Conservation (phyloP, 768 basidiomycete species). For the Russula griseocarnosa region DNA sequence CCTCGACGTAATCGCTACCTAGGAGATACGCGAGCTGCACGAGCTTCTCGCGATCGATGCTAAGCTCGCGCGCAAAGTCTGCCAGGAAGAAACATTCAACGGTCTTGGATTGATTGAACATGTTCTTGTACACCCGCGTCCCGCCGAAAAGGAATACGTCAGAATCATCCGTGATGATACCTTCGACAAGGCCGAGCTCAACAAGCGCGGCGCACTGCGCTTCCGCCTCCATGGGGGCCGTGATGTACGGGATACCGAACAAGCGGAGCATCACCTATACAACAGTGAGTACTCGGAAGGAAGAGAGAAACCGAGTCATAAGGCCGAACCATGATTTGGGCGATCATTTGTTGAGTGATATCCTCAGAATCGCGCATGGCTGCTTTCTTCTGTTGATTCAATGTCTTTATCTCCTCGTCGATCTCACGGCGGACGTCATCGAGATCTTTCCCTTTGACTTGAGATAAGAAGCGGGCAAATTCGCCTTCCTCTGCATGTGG, state of each 20-base stretch:
- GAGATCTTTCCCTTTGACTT: constrained; percentile 83
- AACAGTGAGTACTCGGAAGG: not conserved
- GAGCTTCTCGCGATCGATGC: constrained; percentile 79
- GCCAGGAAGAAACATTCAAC: constrained; percentile 89
- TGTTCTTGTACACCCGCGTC: constrained; percentile 93
- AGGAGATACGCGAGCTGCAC: constrained; percentile 89
- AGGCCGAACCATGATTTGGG: constrained; percentile 60
- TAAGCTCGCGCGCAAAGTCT: constrained; percentile 84
- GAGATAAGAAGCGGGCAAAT: constrained; percentile 88
- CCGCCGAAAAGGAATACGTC: constrained; percentile 99
- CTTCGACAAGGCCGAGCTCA: constrained; percentile 81
- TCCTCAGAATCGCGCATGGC: constrained; percentile 95
- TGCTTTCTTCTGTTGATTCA: constrained; percentile 80
- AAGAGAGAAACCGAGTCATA: not conserved
- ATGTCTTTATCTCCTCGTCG: constrained; percentile 78
- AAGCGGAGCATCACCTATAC: constrained; percentile 79
- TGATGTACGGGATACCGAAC: constrained; percentile 97
- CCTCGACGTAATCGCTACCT: constrained; percentile 95
- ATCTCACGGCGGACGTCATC: constrained; percentile 82
- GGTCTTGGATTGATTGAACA: constrained; percentile 99
- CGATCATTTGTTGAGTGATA: constrained; percentile 90
- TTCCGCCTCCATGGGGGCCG: constrained; percentile 99
- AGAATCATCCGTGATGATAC: constrained; percentile 98
- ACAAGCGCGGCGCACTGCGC: constrained; percentile 96
- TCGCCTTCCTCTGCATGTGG: constrained; percentile 75